These are phyloP conservation scores for Leccinum sublutescens DNA, from an alignment of 768 basidiomycete species.

Conservation along the genomic window DNA sequence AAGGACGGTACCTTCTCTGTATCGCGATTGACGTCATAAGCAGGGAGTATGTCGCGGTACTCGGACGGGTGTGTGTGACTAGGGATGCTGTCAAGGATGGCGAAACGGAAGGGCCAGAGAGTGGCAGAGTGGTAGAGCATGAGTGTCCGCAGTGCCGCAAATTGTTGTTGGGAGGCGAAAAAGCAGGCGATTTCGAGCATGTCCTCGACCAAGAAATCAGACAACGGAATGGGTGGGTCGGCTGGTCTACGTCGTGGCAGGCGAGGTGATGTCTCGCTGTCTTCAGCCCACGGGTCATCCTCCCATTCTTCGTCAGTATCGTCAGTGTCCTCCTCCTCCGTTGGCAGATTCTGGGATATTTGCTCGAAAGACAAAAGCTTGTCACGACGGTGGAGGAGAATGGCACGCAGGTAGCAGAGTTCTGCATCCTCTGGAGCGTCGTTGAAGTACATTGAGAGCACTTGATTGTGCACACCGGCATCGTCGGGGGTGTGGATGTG, in stretches of 20 bases:
- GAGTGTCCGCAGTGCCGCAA: constrained; percentile 58
- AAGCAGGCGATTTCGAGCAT: constrained; percentile 58
- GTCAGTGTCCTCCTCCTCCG: constrained; percentile 25
- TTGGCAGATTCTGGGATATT: constrained; percentile 46
- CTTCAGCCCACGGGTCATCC: constrained; percentile 67
- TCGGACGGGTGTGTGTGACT: constrained; percentile 64
- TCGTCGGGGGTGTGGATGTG: constrained; percentile 22
- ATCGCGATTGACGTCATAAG: constrained; percentile 48
- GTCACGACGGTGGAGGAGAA: constrained; percentile 70
- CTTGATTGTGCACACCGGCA: constrained; percentile 14
- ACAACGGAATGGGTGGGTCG: constrained; percentile 51
- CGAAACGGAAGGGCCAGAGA: constrained; percentile 70
- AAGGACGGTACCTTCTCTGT: constrained; percentile 37
- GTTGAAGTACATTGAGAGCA: constrained; percentile 54
- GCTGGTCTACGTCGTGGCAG: constrained; percentile 18
- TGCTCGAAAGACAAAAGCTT: constrained; percentile 70
- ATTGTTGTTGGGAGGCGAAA: constrained; percentile 62
- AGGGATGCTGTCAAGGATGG: constrained; percentile 72
- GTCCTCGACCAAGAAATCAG: constrained; percentile 60
- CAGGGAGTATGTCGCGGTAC: constrained; percentile 63
- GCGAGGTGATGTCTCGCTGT: constrained; percentile 30
- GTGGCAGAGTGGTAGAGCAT: constrained; percentile 50
- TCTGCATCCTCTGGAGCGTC: constrained; percentile 59
- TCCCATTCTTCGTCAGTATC: constrained; percentile 47
- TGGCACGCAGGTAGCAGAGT: constrained; percentile 59